Evolutionary conservation across 345 rosid genomes (phyloP).

Genomic region (Rhodamnia rubescens): DNA sequence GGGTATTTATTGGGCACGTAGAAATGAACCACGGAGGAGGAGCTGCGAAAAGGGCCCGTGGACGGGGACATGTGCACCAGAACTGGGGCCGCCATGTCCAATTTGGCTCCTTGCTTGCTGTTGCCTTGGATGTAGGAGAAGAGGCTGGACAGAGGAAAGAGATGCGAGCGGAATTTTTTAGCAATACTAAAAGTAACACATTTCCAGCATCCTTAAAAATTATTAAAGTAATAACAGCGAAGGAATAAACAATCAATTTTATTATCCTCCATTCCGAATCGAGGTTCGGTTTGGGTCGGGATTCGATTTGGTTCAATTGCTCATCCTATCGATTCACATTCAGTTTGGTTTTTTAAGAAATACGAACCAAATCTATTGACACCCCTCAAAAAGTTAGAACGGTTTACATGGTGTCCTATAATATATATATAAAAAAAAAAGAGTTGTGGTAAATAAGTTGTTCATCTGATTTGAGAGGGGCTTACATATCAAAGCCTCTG

Average conservation of each 20-base stretch:
- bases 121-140: slow-evolving; percentile 12
- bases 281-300: too few species aligned
- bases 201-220: not conserved
- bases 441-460: not conserved
- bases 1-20: slow-evolving; percentile 6
- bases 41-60: not conserved
- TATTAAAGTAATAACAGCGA: not conserved
- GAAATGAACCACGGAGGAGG: slow-evolving; percentile 9
- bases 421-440: not conserved
- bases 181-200: not conserved
- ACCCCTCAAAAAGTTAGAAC: too few species aligned
- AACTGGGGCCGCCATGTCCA: slow-evolving; percentile 19
- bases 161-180: too few species aligned
- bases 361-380: too few species aligned
- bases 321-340: too few species aligned
- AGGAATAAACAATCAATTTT: not conserved
- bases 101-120: slow-evolving; percentile 5
- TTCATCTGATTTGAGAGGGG: not conserved
- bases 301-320: too few species aligned
- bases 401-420: not conserved
- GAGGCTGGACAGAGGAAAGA: too few species aligned
- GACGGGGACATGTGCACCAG: slow-evolving; percentile 7
- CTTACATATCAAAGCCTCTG: slow-evolving; percentile 8
- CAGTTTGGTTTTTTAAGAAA: not conserved
- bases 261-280: too few species aligned